Base-by-base conservation (phyloP, 116 monocot genomes). In the Iris pallida region DNA sequence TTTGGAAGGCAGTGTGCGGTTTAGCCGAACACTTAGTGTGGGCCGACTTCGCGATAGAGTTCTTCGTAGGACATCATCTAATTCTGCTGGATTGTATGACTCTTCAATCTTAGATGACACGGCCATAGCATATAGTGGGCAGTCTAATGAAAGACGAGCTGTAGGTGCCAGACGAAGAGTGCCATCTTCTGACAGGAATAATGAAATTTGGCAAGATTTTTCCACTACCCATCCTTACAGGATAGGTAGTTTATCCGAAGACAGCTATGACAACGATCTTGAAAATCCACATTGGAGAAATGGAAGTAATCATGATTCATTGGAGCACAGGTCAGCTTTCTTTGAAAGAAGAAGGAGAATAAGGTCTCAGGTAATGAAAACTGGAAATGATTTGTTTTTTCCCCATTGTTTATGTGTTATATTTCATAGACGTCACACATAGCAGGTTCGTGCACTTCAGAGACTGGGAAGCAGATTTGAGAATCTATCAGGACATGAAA, bases 11-110 rank as follows among this genome's bases (percentile, higher is more conserved):
- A 92, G 89, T 42, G 78, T 87, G 40, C 75, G 85, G 49, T 97
- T 97, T 68, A 90, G 92, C 74, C 76, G 97, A 66, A 90, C 92
- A 30, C 81, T 80, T 18, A 92, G 92, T 61, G 97, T 97, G 47
- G 97, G 97, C 18, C 72, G 97, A 59, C 89, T 97, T 64, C 86
- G 97, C 5, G 92, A 96, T 68, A 80, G 97, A 68, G 97, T 97
- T 90, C 85, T 97, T 54, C 79, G 92, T 2, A 78, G 90, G 68
- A 72, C 86, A 18, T 68, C 81, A 60, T 65, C 80, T 53, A 73
- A 83, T 16, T 66, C 78, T 43, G 86, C 86, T 5, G 85, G 82
- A 16, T 45, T 78, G 60, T 74, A 84, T 64, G 73, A 70, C 63
- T 52, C 79, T 10, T 11, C 58, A 52, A 56, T 71, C 47, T 45